Conservation (phyloP, 257 asterid species). For the Handroanthus guayacan region DNA sequence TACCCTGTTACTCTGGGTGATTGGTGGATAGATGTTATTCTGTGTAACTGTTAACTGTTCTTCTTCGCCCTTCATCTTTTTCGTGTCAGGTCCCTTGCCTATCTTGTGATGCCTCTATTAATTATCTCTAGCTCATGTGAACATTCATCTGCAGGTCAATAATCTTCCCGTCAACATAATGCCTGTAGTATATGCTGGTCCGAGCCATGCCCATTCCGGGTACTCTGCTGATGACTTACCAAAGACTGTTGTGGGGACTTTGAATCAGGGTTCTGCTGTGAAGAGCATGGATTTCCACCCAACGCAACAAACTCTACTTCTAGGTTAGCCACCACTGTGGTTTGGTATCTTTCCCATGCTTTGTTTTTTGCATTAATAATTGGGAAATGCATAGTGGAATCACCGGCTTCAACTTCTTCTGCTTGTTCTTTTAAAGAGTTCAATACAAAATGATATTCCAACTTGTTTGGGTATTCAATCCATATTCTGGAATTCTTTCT, state of each 20-base stretch:
- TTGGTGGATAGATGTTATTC: constrained; percentile 1
- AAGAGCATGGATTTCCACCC: constrained; percentile 83
- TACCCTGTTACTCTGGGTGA: constrained; percentile 12
- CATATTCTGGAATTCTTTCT: background rate
- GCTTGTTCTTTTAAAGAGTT: constrained; percentile 20
- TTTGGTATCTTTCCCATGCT: background rate
- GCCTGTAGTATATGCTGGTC: constrained; percentile 46
- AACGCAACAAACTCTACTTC: constrained; percentile 52
- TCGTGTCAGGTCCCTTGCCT: constrained; percentile 29
- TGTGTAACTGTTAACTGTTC: background rate
- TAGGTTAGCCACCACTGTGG: constrained; percentile 53
- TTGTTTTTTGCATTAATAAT: constrained; percentile 16
- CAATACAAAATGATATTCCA: constrained; percentile 2
- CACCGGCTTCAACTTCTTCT: constrained; percentile 5
- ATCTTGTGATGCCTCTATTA: constrained; percentile 11
- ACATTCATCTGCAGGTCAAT: constrained; percentile 47
- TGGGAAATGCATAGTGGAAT: constrained; percentile 16
- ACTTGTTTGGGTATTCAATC: constrained; percentile 21
- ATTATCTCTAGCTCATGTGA: background rate
- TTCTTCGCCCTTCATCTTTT: constrained; percentile 1
- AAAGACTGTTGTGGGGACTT: constrained; percentile 55
- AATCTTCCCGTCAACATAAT: constrained; percentile 47
- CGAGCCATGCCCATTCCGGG: constrained; percentile 45
- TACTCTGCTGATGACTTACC: constrained; percentile 59
- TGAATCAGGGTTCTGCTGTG: constrained; percentile 68